Conservation (phyloP, 805 yeast species). For the Lipomyces oligophaga region DNA sequence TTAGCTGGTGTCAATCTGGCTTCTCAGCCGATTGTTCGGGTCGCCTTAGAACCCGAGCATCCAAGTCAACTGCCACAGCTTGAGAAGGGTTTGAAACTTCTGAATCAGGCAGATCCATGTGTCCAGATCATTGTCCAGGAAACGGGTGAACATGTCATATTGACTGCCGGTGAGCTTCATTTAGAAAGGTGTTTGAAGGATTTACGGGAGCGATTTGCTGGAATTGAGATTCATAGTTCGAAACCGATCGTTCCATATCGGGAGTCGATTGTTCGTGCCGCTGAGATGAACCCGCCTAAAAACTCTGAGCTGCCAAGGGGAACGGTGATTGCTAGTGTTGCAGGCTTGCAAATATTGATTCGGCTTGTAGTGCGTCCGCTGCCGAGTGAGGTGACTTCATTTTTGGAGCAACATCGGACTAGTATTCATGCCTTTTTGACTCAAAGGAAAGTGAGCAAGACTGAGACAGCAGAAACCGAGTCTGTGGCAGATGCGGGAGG, state of each 20-base stretch:
- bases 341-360: constrained; percentile 49
- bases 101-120: constrained; percentile 91
- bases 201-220: constrained; percentile 84
- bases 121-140: constrained; percentile 82
- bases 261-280: constrained; percentile 63
- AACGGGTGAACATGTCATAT: constrained; percentile 86
- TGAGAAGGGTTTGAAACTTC: constrained; percentile 70
- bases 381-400: constrained; percentile 48
- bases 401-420: constrained; percentile 39
- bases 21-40: constrained; percentile 86
- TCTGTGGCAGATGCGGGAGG: not conserved
- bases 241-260: constrained; percentile 93
- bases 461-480: constrained; percentile 5
- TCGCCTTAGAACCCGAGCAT: constrained; percentile 91
- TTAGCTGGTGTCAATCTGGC: constrained; percentile 65
- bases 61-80: constrained; percentile 74
- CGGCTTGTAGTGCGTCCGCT: constrained; percentile 51
- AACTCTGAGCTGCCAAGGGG: constrained; percentile 49
- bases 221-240: constrained; percentile 77
- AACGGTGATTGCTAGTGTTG: constrained; percentile 38
- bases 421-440: constrained; percentile 15
- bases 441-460: not conserved
- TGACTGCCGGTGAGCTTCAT: constrained; percentile 96
- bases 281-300: constrained; percentile 52
- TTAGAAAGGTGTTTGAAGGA: constrained; percentile 92